Conservation (phyloP, 768 basidiomycete species). For the Tephrocybe rancida region DNA sequence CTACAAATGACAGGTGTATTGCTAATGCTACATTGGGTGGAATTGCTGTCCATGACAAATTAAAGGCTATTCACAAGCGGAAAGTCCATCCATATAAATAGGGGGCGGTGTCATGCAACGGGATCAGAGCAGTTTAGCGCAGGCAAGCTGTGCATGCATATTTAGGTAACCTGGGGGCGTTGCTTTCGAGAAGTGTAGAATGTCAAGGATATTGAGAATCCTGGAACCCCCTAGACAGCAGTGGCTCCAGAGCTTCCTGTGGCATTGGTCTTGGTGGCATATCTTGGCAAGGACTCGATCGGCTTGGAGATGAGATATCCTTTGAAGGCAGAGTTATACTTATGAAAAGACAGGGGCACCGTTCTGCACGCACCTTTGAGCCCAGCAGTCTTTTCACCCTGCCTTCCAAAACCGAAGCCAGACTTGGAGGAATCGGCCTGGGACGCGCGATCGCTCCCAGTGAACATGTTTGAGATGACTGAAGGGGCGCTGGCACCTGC, state of each 20-base stretch:
- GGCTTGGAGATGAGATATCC: conserved; percentile 65
- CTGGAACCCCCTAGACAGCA: neutral
- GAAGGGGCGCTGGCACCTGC: conserved; percentile 26
- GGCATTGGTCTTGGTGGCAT: conserved; percentile 40
- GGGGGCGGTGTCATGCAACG: neutral
- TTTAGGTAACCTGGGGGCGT: too few relatives aligned
- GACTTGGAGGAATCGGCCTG: conserved; percentile 32
- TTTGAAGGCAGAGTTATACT: conserved; percentile 15
- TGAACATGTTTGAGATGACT: conserved; percentile 37
- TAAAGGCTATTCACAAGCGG: neutral
- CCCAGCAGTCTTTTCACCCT: conserved; percentile 74
- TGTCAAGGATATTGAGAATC: neutral
- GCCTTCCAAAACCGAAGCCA: conserved; percentile 78
- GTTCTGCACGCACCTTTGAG: conserved; percentile 48
- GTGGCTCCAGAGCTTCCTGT: conserved; percentile 12
- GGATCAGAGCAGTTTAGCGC: too few relatives aligned
- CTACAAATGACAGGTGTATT: conserved; percentile 1
- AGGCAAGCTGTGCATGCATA: too few relatives aligned
- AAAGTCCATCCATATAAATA: neutral
- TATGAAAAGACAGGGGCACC: neutral
- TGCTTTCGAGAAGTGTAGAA: too few relatives aligned
- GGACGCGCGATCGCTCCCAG: conserved; percentile 15
- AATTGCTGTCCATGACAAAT: neutral
- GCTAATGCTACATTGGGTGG: conserved; percentile 12
- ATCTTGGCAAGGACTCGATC: conserved; percentile 62